Evolutionary conservation across 768 basidiomycete species (phyloP).

Genomic region (Psilocybe subaeruginosa): DNA sequence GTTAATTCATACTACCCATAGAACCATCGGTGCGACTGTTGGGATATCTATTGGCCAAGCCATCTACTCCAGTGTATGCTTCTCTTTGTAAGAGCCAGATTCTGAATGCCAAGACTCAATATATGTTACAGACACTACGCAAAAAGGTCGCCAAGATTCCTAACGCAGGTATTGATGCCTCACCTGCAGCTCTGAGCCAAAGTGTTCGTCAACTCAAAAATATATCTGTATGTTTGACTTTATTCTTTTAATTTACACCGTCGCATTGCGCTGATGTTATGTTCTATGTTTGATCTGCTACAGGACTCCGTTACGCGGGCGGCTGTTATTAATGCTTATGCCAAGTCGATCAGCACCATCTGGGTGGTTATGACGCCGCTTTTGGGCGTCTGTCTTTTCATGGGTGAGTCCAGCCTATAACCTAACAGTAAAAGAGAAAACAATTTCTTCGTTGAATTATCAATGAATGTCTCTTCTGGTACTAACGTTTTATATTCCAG

Average conservation of each 20-base stretch:
- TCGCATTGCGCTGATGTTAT: background rate
- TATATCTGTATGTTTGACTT: conserved; percentile 41
- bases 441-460: no score
- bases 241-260: background rate
- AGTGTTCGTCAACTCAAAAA: conserved; percentile 45
- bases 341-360: conserved; percentile 61
- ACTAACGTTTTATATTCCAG: no score
- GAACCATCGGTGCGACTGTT: conserved; percentile 73
- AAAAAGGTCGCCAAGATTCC: conserved; percentile 40
- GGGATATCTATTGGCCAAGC: conserved; percentile 76
- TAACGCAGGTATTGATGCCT: conserved; percentile 37
- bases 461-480: no score
- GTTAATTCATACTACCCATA: conserved; percentile 23
- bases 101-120: no score
- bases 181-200: conserved; percentile 45
- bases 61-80: conserved; percentile 62
- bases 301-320: conserved; percentile 54
- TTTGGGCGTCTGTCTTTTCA: conserved; percentile 52
- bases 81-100: background rate
- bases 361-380: conserved; percentile 71
- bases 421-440: no score
- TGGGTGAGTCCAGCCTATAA: conserved; percentile 36
- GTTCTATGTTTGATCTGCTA: no score
- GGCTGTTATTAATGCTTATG: conserved; percentile 62
- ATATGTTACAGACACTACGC: conserved; percentile 30